These are phyloP conservation scores for Starmerella roubikii DNA, from an alignment of 805 yeast species.

Conservation along the genomic window DNA sequence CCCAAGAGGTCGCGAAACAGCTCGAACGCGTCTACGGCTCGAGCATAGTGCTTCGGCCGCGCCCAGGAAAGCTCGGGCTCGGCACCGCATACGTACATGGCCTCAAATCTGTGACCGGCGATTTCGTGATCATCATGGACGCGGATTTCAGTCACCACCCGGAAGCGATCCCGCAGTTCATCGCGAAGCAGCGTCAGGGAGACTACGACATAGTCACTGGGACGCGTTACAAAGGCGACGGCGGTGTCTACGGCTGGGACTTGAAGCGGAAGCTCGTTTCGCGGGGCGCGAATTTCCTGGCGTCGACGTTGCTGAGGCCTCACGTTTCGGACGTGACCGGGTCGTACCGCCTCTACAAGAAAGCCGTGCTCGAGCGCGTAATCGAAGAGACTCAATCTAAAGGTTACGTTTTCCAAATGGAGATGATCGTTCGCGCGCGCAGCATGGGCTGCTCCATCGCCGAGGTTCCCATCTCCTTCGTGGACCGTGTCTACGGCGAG, in stretches of 20 bases:
- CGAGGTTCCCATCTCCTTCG: slow-evolving; percentile 67
- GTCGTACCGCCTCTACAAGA: slow-evolving; percentile 61
- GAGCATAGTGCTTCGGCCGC: slow-evolving; percentile 50
- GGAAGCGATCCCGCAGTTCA: slow-evolving; percentile 62
- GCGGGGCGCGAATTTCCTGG: slow-evolving; percentile 69
- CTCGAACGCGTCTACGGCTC: slow-evolving; percentile 39
- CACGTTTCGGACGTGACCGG: slow-evolving; percentile 65
- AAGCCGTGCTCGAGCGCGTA: slow-evolving; percentile 49
- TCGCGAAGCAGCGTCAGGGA: slow-evolving; percentile 39
- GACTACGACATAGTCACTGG: slow-evolving; percentile 33
- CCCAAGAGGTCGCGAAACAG: slow-evolving; percentile 39
- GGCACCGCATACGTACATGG: slow-evolving; percentile 78
- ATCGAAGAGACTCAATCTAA: slow-evolving; percentile 56
- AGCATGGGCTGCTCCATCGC: slow-evolving; percentile 59
- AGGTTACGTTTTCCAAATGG: slow-evolving; percentile 81
- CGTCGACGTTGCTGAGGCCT: slow-evolving; percentile 58
- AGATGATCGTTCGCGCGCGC: slow-evolving; percentile 74
- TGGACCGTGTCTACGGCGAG: slow-evolving; percentile 68
- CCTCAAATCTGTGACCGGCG: slow-evolving; percentile 53
- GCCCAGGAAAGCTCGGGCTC: slow-evolving; percentile 65
- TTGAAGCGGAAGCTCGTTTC: slow-evolving; percentile 63
- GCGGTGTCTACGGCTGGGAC: slow-evolving; percentile 79
- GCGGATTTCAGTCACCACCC: slow-evolving; percentile 72
- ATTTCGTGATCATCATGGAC: slow-evolving; percentile 69
- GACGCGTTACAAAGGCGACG: slow-evolving; percentile 66